Percentiles rank a stretch among this genome's conserved stretches.
Conservation (phyloP, 2,329 filamentous ascomycete species). For the Chaetomiaceae sp. region DNA sequence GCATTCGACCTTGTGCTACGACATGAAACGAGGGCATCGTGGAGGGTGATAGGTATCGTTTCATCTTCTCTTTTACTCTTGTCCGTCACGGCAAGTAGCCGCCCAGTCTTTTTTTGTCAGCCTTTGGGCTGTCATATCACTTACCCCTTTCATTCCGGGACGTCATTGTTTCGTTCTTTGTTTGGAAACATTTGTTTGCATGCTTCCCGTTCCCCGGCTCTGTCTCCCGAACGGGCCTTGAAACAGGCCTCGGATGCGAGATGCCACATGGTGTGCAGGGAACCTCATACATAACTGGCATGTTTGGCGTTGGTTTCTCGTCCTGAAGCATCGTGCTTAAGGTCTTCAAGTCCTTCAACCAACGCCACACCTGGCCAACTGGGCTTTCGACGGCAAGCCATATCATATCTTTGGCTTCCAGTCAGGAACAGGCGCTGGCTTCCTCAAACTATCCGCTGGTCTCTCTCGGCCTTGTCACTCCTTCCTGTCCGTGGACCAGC, state of each 20-base stretch:
- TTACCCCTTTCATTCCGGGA: slow-evolving; percentile 2
- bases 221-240: slow-evolving; percentile 7
- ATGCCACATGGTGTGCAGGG: slow-evolving; percentile 2
- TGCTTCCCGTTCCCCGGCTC: not conserved
- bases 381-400: not conserved
- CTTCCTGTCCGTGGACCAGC: not conserved
- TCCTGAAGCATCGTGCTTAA: slow-evolving; percentile 3
- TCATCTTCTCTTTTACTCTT: not conserved
- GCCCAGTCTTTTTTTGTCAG: slow-evolving; percentile 21
- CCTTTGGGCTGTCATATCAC: not conserved
- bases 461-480: not conserved
- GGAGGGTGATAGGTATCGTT: not conserved
- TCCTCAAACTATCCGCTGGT: not conserved
- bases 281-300: slow-evolving; percentile 4
- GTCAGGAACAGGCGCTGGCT: too few species aligned
- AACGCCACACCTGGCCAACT: not conserved
- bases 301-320: slow-evolving; percentile 1
- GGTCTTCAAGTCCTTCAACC: not conserved
- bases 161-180: slow-evolving; percentile 12
- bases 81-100: slow-evolving; percentile 10
- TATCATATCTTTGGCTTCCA: not conserved
- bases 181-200: slow-evolving; percentile 11
- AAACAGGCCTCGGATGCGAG: slow-evolving; percentile 4
- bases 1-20: not conserved
- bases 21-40: slow-evolving; percentile 7